These are phyloP conservation scores for Pseudognaphalium luteoalbum DNA, from an alignment of 129 eudicot species.

Conservation along the genomic window DNA sequence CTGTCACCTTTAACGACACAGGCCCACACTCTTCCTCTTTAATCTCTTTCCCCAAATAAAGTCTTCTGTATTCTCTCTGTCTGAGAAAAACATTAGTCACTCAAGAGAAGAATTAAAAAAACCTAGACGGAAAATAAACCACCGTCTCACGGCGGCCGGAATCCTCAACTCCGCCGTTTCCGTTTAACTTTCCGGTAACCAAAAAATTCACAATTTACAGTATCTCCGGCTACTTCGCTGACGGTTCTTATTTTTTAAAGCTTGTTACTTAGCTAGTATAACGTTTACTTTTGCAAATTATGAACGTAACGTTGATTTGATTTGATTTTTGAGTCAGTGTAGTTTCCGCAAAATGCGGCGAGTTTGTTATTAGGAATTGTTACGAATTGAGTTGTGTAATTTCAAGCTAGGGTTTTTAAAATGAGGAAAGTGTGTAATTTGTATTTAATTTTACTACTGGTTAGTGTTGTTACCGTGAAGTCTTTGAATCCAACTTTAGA, in stretches of 20 bases:
- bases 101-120: slow-evolving; percentile 6
- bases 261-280: background rate
- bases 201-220: slow-evolving; percentile 5
- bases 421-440: slow-evolving; percentile 42
- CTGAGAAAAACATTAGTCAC: slow-evolving; percentile 17
- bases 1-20: slow-evolving; percentile 20
- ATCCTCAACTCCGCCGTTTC: slow-evolving; percentile 18
- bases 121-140: slow-evolving; percentile 4
- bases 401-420: slow-evolving; percentile 22
- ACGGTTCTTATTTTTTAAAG: slow-evolving; percentile 14
- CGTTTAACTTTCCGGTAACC: slow-evolving; percentile 25
- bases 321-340: slow-evolving; percentile 4
- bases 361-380: slow-evolving; percentile 30
- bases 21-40: slow-evolving; percentile 16
- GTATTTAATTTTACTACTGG: slow-evolving; percentile 14
- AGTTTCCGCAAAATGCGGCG: slow-evolving; percentile 24
- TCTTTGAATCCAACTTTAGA: slow-evolving; percentile 56
- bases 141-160: slow-evolving; percentile 37
- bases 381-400: background rate
- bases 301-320: slow-evolving; percentile 22
- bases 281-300: background rate
- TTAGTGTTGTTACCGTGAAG: slow-evolving; percentile 25
- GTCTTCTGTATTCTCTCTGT: slow-evolving; percentile 29
- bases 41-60: slow-evolving; percentile 40
- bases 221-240: slow-evolving; percentile 24